Conservation (phyloP, 2,329 filamentous ascomycete species). For the Fusarium verticillioides region DNA sequence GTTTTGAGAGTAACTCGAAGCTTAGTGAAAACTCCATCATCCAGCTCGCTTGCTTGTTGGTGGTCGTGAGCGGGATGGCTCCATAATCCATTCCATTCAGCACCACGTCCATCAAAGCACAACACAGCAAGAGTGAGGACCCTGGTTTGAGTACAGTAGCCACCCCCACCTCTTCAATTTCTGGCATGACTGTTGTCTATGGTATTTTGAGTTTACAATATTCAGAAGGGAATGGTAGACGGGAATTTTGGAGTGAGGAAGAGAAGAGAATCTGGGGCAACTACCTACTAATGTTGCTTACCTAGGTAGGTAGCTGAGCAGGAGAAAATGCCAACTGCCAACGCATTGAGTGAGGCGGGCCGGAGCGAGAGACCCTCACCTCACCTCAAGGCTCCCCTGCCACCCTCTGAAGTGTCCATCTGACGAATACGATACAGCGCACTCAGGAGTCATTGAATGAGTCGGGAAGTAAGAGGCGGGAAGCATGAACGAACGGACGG, state of each 20-base stretch:
- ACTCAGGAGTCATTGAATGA: neutral
- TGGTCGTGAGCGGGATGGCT: conserved; percentile 25
- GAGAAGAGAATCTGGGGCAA: neutral
- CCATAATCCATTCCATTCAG: conserved; percentile 28
- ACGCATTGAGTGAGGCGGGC: conserved; percentile 29
- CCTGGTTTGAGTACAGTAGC: conserved; percentile 11
- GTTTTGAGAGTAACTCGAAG: conserved; percentile 14
- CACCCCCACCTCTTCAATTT: conserved; percentile 32
- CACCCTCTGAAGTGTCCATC: conserved; percentile 15
- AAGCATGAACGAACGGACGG: conserved; percentile 4
- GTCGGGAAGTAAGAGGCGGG: neutral
- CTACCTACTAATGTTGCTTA: neutral
- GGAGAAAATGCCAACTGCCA: conserved; percentile 16
- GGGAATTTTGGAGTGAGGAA: neutral
- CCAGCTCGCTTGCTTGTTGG: conserved; percentile 35
- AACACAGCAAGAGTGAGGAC: conserved; percentile 23
- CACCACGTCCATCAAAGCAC: conserved; percentile 32
- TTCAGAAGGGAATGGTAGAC: neutral
- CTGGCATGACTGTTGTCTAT: conserved; percentile 23
- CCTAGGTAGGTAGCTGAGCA: neutral
- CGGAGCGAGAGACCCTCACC: conserved; percentile 25
- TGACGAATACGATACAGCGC: conserved; percentile 30
- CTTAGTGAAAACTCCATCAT: conserved; percentile 32
- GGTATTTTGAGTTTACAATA: neutral
- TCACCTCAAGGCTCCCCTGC: conserved; percentile 30